Evolutionary conservation across 1,139 yeast species (phyloP).

Genomic region (Pichia terricola): DNA sequence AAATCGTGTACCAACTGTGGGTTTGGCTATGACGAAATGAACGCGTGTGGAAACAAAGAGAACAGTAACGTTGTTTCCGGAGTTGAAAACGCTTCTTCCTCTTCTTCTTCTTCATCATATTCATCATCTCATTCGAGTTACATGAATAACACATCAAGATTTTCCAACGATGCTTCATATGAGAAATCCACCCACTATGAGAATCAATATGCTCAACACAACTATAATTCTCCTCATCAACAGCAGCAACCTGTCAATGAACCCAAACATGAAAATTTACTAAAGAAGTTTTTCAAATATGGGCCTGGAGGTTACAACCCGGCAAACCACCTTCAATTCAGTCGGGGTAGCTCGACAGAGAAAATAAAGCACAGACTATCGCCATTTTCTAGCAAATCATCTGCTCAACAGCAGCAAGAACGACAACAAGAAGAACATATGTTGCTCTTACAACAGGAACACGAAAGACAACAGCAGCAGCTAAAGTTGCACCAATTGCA

Average conservation of each 20-base stretch:
- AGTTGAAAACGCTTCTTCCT: neutral
- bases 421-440: neutral
- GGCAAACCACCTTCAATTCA: neutral
- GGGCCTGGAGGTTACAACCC: constrained; percentile 12
- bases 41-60: constrained; percentile 2
- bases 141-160: neutral
- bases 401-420: constrained; percentile 2
- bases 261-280: constrained; percentile 8
- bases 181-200: neutral
- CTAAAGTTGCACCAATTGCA: neutral
- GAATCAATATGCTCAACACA: neutral
- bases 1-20: constrained; percentile 23
- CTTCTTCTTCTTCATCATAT: neutral
- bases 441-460: constrained; percentile 3
- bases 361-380: constrained; percentile 4
- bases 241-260: constrained; percentile 5
- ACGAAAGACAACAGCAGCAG: constrained; percentile 2
- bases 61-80: neutral
- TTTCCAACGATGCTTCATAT: neutral
- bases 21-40: constrained; percentile 13
- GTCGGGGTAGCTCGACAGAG: constrained; percentile 1
- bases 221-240: neutral
- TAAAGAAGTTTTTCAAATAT: constrained; percentile 13
- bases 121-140: neutral
- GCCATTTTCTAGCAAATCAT: constrained; percentile 3